A percentile compares a stretch with the other conserved stretches of the same genome.
Conservation (phyloP, 2,329 filamentous ascomycete species). For the Diaporthe sp. region DNA sequence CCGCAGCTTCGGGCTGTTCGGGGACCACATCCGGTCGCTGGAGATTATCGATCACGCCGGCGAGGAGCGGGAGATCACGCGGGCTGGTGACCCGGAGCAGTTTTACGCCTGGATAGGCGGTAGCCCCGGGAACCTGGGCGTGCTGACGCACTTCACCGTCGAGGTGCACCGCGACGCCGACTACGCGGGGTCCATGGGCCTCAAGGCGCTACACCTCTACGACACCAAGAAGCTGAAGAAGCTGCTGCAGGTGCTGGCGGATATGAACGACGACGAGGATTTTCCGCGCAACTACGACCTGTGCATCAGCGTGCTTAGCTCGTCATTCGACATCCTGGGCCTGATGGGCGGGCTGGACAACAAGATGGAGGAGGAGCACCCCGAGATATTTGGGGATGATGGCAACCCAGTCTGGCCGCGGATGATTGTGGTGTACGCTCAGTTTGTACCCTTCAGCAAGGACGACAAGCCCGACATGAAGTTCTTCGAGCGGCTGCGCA, state of each 20-base stretch:
- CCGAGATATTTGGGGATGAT: slow-evolving; percentile 49
- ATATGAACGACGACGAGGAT: slow-evolving; percentile 55
- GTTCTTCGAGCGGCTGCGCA: slow-evolving; percentile 52
- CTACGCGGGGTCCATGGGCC: slow-evolving; percentile 52
- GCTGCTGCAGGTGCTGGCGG: slow-evolving; percentile 51
- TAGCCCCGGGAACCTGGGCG: slow-evolving; percentile 67
- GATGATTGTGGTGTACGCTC: slow-evolving; percentile 57
- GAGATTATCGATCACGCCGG: slow-evolving; percentile 61
- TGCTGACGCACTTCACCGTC: slow-evolving; percentile 65
- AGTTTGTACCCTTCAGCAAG: slow-evolving; percentile 55
- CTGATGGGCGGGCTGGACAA: slow-evolving; percentile 48
- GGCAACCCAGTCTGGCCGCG: slow-evolving; percentile 51
- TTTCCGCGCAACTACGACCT: slow-evolving; percentile 59
- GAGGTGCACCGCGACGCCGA: slow-evolving; percentile 44
- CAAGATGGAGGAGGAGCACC: slow-evolving; percentile 48
- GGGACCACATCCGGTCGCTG: slow-evolving; percentile 62
- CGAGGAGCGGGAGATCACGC: slow-evolving; percentile 55
- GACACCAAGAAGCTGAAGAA: slow-evolving; percentile 48
- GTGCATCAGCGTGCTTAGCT: slow-evolving; percentile 58
- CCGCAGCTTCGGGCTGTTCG: slow-evolving; percentile 62
- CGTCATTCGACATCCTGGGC: slow-evolving; percentile 46
- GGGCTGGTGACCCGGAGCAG: slow-evolving; percentile 61
- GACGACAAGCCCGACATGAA: slow-evolving; percentile 48
- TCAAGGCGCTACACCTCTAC: slow-evolving; percentile 56
- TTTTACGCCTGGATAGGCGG: slow-evolving; percentile 70